These are phyloP conservation scores for Huntiella omanensis DNA, from an alignment of 2,329 filamentous ascomycete genomes.

Conservation along the genomic window DNA sequence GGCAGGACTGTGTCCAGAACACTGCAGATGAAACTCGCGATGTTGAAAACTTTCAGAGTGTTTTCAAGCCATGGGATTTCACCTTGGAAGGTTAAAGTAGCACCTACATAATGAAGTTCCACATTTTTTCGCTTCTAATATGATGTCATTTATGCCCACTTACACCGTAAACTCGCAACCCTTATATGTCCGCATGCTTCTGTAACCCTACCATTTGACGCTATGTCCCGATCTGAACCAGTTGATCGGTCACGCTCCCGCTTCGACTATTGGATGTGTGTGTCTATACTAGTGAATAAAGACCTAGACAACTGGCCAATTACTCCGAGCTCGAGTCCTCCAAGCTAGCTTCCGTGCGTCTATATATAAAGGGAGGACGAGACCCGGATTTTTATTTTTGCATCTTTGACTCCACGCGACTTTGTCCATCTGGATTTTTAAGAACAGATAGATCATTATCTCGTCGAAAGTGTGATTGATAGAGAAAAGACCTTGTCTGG, in stretches of 20 bases:
- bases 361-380: not conserved
- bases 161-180: not conserved
- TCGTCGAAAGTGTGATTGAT: too few species aligned
- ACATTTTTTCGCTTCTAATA: too few species aligned
- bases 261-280: too few species aligned
- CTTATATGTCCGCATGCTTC: not conserved
- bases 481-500: not conserved
- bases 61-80: slow-evolving; percentile 79
- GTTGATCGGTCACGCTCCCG: too few species aligned
- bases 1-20: slow-evolving; percentile 68
- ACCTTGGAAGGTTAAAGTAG: slow-evolving; percentile 22
- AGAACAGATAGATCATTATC: too few species aligned
- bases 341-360: not conserved
- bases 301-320: too few species aligned
- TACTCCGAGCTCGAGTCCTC: too few species aligned
- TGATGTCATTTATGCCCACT: not conserved
- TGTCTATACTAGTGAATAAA: too few species aligned
- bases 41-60: slow-evolving; percentile 57
- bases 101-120: not conserved
- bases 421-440: too few species aligned
- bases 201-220: not conserved
- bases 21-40: slow-evolving; percentile 63
- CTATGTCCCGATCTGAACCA: too few species aligned
- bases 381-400: not conserved
- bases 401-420: too few species aligned